Evolutionary conservation across 2,329 filamentous ascomycete genomes (phyloP).

Genomic region (Fusarium verrucosum): DNA sequence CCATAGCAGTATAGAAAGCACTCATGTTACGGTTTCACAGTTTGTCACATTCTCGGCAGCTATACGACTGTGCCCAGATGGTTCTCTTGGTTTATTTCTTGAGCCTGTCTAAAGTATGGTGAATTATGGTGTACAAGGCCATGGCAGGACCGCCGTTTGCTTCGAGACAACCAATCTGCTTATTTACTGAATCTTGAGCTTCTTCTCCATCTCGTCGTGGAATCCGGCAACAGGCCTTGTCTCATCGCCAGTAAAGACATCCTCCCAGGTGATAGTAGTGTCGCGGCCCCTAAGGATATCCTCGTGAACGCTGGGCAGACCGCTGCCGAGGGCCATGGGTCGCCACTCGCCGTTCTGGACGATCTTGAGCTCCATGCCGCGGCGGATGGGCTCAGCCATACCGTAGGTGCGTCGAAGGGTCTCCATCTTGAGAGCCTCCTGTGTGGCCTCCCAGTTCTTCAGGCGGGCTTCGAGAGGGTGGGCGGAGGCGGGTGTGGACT

Average conservation of each 20-base stretch:
- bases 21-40: constrained; percentile 20
- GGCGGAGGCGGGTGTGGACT: constrained; percentile 62
- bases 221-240: constrained; percentile 74
- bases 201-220: constrained; percentile 93
- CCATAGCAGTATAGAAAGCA: constrained; percentile 49
- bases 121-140: constrained; percentile 26
- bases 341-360: constrained; percentile 82
- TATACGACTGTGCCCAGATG: background rate
- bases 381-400: constrained; percentile 88
- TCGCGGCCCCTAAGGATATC: constrained; percentile 88
- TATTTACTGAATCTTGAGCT: constrained; percentile 75
- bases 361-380: constrained; percentile 96
- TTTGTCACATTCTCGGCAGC: constrained; percentile 4
- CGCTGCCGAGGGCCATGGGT: constrained; percentile 72
- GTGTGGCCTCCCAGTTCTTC: constrained; percentile 87
- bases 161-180: background rate
- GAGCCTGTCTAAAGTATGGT: constrained; percentile 33
- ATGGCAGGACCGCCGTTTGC: constrained; percentile 2
- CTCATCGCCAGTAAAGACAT: constrained; percentile 86
- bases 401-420: constrained; percentile 87
- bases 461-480: constrained; percentile 95
- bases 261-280: constrained; percentile 86
- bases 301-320: constrained; percentile 77
- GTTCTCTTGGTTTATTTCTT: constrained; percentile 1
- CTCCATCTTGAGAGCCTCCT: constrained; percentile 89